phyloP scores from a whole-genome alignment of 441 rosid species.

The Arabidopsis lyrata region DNA sequence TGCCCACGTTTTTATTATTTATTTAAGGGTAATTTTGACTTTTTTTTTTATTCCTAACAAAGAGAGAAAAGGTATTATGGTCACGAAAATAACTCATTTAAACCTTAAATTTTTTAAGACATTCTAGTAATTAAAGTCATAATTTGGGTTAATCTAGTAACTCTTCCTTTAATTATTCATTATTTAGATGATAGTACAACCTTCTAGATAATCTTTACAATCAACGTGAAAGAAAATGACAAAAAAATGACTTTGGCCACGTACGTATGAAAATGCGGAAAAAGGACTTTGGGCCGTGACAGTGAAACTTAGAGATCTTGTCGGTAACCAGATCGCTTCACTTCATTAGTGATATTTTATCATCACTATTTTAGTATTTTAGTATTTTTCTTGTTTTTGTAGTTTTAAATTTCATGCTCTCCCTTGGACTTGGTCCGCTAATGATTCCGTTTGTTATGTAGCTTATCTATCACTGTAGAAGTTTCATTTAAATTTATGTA shows the following conservation, averaged over 20 bases:
- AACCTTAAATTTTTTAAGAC: no score
- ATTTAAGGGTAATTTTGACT: no score
- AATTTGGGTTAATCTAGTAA: no score
- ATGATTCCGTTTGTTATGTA: no score
- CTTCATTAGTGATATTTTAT: neutral
- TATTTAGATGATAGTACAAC: neutral
- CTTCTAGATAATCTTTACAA: slow-evolving; percentile 6
- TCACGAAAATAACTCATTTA: no score
- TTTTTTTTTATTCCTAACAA: no score
- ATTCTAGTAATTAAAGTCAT: no score
- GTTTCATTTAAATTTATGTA: neutral
- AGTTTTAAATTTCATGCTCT: neutral
- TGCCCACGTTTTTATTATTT: no score
- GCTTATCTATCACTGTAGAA: neutral
- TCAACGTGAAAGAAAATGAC: neutral
- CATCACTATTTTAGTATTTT: neutral
- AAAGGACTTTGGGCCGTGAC: neutral
- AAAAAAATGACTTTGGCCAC: neutral
- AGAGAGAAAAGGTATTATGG: no score
- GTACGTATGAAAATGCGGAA: neutral
- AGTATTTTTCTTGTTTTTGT: neutral
- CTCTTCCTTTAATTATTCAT: neutral
- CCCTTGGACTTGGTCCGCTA: neutral
- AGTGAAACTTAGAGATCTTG: neutral
- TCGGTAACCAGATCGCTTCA: neutral